Conservation (phyloP, 352 stramenopile species). For the Achlya hypogyna region DNA sequence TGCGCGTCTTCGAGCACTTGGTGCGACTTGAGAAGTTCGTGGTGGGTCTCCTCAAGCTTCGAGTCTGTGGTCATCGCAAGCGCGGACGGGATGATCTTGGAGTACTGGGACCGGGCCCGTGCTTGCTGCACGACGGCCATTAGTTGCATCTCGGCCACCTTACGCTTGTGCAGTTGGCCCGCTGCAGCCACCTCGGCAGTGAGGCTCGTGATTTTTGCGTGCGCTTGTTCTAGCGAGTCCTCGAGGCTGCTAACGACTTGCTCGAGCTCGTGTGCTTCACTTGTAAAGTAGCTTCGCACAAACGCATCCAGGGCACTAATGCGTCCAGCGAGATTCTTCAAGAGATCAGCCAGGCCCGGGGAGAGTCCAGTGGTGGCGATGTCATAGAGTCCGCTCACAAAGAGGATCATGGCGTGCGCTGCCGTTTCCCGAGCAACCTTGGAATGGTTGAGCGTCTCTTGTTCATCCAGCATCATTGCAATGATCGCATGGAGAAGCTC, state of each 20-base stretch:
- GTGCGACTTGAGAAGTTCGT: neutral
- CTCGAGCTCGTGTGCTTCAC: constrained; percentile 10
- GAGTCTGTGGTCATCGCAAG: neutral
- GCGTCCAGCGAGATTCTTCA: neutral
- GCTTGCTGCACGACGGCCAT: neutral
- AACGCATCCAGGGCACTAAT: neutral
- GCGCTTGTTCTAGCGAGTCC: constrained; percentile 1
- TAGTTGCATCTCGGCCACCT: constrained; percentile 3
- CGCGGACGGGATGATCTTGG: neutral
- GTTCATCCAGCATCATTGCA: neutral
- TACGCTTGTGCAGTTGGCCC: neutral
- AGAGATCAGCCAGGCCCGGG: neutral
- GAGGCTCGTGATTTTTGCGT: neutral
- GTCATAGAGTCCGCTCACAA: neutral
- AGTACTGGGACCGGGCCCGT: neutral
- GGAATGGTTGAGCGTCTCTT: neutral
- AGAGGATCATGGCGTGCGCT: neutral
- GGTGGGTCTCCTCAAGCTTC: neutral
- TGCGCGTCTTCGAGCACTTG: neutral
- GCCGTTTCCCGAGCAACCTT: constrained; percentile 6
- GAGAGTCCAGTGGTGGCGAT: neutral
- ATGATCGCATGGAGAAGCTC: constrained; percentile 5
- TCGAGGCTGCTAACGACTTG: constrained; percentile 6
- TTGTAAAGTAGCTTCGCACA: constrained; percentile 8
- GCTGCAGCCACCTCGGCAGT: neutral